Evolutionary conservation across 495 filamentous ascomycete species (phyloP).

Genomic region (Daldinia decipiens): DNA sequence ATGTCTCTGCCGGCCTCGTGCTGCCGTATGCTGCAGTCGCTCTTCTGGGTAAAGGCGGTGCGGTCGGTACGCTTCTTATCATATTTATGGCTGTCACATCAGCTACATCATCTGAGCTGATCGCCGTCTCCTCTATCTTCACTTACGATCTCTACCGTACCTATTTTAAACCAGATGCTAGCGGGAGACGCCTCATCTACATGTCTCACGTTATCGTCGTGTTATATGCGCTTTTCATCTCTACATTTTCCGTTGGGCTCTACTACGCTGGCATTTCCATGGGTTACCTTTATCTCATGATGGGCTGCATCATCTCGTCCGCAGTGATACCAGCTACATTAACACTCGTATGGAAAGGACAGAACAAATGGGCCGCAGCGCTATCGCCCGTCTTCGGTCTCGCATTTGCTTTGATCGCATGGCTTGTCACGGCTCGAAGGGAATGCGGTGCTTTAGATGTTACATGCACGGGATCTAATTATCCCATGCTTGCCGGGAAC

Average conservation of each 20-base stretch:
- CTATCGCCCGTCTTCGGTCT: slow-evolving; percentile 82
- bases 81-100: slow-evolving; percentile 97
- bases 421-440: slow-evolving; percentile 89
- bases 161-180: slow-evolving; percentile 69
- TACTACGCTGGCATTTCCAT: slow-evolving; percentile 70
- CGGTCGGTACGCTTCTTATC: slow-evolving; percentile 82
- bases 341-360: slow-evolving; percentile 82
- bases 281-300: slow-evolving; percentile 78
- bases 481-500: slow-evolving; percentile 91
- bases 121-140: slow-evolving; percentile 91
- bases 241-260: slow-evolving; percentile 82
- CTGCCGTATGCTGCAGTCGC: slow-evolving; percentile 90
- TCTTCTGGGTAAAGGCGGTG: slow-evolving; percentile 88
- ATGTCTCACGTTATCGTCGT: slow-evolving; percentile 83
- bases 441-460: slow-evolving; percentile 79
- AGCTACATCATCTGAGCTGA: slow-evolving; percentile 87
- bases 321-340: slow-evolving; percentile 86
- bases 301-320: slow-evolving; percentile 90
- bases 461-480: slow-evolving; percentile 79
- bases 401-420: slow-evolving; percentile 79
- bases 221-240: slow-evolving; percentile 83
- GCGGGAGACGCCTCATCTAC: slow-evolving; percentile 83
- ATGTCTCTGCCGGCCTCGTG: slow-evolving; percentile 88
- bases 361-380: slow-evolving; percentile 82
- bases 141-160: slow-evolving; percentile 92